Evolutionary conservation across 768 basidiomycete species (phyloP), one percentile per base, ranked within the genome.

Genomic region (Lentinula edodes): DNA sequence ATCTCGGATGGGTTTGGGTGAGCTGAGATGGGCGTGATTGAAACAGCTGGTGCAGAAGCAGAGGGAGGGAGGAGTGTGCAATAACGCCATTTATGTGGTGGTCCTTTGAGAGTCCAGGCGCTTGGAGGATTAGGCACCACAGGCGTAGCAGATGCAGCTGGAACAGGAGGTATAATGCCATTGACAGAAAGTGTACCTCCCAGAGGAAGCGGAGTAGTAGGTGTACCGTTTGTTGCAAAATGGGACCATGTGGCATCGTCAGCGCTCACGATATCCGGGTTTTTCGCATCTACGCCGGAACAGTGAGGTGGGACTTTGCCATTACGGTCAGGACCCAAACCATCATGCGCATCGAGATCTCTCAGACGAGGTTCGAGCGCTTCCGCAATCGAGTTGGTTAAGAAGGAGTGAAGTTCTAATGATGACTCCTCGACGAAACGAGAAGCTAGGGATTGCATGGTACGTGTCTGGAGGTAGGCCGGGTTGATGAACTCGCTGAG

Each of bases 61-160:
- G 66, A 67, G 32, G 66, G 75, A 20, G 76, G 71, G 34, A 73
- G 73, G 32, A 95, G 86, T 3, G 82, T 80, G 72, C 91, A 89
- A 78, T 95, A 98, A 38, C 96, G 91, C 83, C 92, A 93, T 72
- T 95, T 94, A 72, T 95, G 94, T 34, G 96, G 93, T 0, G 96
- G 96, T 2, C 95, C 94, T 67, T 84, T 85, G 69, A 91, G 67
- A 13, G 70, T 67, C 94, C 95, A 98, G 4, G 78, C 75, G 3
- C 75, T 79, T 10, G 58, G 58, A 2, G 10, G 42, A 2, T 35
- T 48, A 7, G 41, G 1, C 20, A 15, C 23, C 2, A 3, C 36
- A 6, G 41, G 23, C 6, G 38, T 12, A 23, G 56, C 13, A 6
- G 34, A 15, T 15, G 16, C 5, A 35, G 28, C 34, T 34, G 56